Conservation (phyloP, 345 rosid species). For the Brassica cretica region DNA sequence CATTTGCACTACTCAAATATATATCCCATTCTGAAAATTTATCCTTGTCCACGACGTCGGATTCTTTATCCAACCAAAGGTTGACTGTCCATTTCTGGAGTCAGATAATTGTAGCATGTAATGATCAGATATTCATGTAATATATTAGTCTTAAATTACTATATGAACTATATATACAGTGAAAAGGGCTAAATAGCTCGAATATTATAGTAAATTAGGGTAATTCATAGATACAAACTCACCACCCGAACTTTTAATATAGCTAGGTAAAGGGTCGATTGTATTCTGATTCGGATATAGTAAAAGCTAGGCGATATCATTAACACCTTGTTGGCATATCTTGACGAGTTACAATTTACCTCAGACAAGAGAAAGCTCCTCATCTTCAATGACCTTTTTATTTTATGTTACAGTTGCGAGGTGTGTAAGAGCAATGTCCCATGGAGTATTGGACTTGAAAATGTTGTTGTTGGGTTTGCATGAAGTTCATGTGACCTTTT, state of each 20-base stretch:
- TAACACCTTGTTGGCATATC: background rate
- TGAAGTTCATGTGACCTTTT: constrained; percentile 46
- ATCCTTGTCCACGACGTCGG: background rate
- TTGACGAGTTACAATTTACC: background rate
- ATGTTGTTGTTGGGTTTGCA: constrained; percentile 28
- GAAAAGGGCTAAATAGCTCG: too few relatives aligned
- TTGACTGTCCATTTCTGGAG: background rate
- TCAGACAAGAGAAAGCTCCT: background rate
- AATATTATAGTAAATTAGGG: too few relatives aligned
- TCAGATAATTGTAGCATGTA: background rate
- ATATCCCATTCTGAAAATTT: background rate
- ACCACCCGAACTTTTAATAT: background rate
- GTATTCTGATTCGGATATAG: background rate
- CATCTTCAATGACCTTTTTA: background rate
- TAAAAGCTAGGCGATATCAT: background rate
- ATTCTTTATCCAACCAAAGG: background rate
- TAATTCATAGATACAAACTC: background rate
- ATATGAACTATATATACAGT: background rate
- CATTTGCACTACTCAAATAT: background rate
- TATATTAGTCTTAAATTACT: background rate
- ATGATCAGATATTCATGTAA: background rate
- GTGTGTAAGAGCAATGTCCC: constrained; percentile 31
- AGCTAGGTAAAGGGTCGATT: background rate
- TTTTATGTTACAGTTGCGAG: constrained; percentile 15
- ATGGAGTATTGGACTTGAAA: constrained; percentile 24